Percentiles rank a stretch among this genome's conserved stretches.
These are phyloP conservation scores for Saturnispora sekii DNA, from an alignment of 805 yeast species.

Conservation along the genomic window DNA sequence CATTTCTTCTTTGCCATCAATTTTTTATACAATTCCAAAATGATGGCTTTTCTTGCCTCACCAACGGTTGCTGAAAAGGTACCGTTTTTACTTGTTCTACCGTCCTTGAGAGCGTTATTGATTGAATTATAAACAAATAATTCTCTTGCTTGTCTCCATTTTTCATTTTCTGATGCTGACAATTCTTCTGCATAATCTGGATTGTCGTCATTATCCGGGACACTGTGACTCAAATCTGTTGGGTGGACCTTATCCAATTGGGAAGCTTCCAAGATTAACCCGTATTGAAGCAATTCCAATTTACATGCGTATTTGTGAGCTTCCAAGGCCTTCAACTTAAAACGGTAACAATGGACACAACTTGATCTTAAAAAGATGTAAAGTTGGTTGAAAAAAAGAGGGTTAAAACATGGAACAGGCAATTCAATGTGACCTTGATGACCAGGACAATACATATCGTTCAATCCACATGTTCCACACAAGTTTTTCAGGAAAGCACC, in stretches of 20 bases:
- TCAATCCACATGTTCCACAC: conserved; percentile 93
- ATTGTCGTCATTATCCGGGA: conserved; percentile 35
- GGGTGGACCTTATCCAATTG: conserved; percentile 54
- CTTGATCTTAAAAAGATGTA: conserved; percentile 73
- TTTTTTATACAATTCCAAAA: conserved; percentile 67
- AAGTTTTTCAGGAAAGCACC: conserved; percentile 88
- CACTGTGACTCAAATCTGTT: conserved; percentile 32
- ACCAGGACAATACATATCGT: conserved; percentile 92
- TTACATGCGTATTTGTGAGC: conserved; percentile 71
- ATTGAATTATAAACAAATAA: conserved; percentile 64
- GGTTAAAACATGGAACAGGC: conserved; percentile 93
- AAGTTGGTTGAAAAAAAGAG: conserved; percentile 86
- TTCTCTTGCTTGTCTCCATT: conserved; percentile 43
- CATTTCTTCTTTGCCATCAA: conserved; percentile 75
- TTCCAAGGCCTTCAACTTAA: conserved; percentile 60
- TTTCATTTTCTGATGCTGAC: conserved; percentile 15
- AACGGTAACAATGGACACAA: conserved; percentile 85
- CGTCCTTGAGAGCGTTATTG: conserved; percentile 64
- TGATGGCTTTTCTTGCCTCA: conserved; percentile 70
- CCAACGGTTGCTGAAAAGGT: conserved; percentile 73
- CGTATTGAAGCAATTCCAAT: conserved; percentile 75
- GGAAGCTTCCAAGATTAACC: conserved; percentile 68
- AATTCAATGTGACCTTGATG: conserved; percentile 97
- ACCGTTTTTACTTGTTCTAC: conserved; percentile 59
- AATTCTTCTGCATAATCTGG: conserved; percentile 19